Percentiles rank a stretch among this genome's conserved stretches.
These are phyloP conservation scores for Sporothrix humicola DNA, from an alignment of 2,329 filamentous ascomycete species.

Conservation along the genomic window DNA sequence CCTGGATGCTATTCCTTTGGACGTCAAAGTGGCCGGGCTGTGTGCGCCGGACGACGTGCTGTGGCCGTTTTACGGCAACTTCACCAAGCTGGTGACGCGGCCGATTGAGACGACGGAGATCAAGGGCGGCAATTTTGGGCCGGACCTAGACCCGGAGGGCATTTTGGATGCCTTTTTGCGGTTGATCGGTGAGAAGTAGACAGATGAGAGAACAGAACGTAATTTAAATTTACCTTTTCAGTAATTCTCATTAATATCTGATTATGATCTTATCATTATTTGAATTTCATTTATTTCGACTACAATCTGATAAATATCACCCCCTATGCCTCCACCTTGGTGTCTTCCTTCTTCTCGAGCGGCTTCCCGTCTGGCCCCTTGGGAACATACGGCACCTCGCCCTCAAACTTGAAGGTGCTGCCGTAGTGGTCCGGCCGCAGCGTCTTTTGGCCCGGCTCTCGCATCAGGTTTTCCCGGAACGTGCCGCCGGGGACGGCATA, in stretches of 20 bases:
- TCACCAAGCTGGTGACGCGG: constrained; percentile 14
- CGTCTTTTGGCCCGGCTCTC: constrained; percentile 18
- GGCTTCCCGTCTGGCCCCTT: background rate
- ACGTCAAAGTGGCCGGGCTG: background rate
- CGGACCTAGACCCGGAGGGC: constrained; percentile 18
- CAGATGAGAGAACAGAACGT: background rate
- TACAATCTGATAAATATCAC: no score
- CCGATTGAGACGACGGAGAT: constrained; percentile 2
- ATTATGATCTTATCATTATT: background rate
- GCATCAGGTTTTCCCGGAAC: constrained; percentile 20
- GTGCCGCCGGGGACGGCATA: constrained; percentile 24
- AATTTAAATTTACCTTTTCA: background rate
- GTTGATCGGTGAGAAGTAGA: background rate
- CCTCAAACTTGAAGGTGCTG: constrained; percentile 22
- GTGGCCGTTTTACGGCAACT: constrained; percentile 24
- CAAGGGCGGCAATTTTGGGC: constrained; percentile 23
- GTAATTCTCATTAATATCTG: no score
- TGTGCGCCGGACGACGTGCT: constrained; percentile 27
- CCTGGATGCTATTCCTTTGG: background rate
- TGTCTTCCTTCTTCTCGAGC: background rate
- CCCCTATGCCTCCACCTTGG: background rate
- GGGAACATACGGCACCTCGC: constrained; percentile 13
- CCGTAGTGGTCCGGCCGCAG: constrained; percentile 27
- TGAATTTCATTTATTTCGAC: background rate
- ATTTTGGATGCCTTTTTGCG: constrained; percentile 25